Evolutionary conservation across 352 stramenopile genomes (phyloP).

Genomic region (Pythium rhizo-oryzae): DNA sequence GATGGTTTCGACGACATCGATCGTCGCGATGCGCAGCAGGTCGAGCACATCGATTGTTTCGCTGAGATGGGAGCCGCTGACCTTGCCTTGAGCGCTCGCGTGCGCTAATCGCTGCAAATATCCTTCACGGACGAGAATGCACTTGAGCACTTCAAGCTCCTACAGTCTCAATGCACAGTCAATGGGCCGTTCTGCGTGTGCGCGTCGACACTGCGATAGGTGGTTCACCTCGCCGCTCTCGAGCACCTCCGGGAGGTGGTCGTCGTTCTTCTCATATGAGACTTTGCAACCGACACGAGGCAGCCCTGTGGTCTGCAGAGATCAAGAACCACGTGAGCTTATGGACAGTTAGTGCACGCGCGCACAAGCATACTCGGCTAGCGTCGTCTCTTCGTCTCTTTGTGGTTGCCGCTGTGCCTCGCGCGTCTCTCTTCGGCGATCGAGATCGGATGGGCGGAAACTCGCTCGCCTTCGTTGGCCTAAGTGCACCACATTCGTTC

Average conservation of each 20-base stretch:
- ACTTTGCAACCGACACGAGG: slow-evolving; percentile 48
- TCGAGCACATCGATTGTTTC: slow-evolving; percentile 87
- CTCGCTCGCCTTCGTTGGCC: slow-evolving; percentile 2
- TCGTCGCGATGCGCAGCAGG: slow-evolving; percentile 78
- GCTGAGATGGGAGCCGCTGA: slow-evolving; percentile 57
- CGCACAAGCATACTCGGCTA: slow-evolving; percentile 7
- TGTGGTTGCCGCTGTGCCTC: neutral
- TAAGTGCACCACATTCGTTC: neutral
- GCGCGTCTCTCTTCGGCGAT: slow-evolving; percentile 30
- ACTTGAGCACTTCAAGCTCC: slow-evolving; percentile 90
- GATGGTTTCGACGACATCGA: slow-evolving; percentile 91
- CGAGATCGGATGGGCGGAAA: slow-evolving; percentile 28
- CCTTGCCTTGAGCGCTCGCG: slow-evolving; percentile 41
- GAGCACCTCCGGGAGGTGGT: slow-evolving; percentile 27
- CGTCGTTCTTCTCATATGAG: slow-evolving; percentile 22
- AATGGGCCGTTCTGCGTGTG: neutral
- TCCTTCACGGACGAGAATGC: slow-evolving; percentile 88
- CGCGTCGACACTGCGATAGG: neutral
- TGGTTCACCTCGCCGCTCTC: slow-evolving; percentile 53
- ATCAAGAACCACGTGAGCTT: neutral
- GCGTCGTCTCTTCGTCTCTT: slow-evolving; percentile 8
- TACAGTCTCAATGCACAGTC: slow-evolving; percentile 19
- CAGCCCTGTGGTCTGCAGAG: slow-evolving; percentile 24
- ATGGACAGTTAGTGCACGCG: neutral
- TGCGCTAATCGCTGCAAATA: slow-evolving; percentile 79